These are phyloP conservation scores for Sclerotinia borealis DNA, from an alignment of 2,329 filamentous ascomycete species.

Conservation along the genomic window DNA sequence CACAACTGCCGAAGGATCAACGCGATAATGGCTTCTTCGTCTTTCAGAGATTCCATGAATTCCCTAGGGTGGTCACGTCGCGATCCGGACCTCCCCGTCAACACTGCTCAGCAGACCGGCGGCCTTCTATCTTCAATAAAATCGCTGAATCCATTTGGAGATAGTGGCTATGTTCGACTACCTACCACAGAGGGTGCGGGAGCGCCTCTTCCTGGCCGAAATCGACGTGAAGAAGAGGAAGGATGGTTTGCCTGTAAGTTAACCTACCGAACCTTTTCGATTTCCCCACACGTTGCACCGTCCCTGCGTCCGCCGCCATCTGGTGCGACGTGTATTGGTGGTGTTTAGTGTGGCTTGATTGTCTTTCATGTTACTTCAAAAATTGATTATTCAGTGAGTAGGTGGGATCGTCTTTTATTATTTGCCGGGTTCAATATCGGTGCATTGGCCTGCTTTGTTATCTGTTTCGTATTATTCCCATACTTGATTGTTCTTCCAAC, in stretches of 20 bases:
- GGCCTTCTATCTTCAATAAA: constrained; percentile 73
- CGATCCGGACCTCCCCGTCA: constrained; percentile 68
- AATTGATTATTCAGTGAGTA: constrained; percentile 62
- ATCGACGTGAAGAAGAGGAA: constrained; percentile 86
- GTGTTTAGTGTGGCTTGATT: constrained; percentile 19
- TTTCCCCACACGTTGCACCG: constrained; percentile 23
- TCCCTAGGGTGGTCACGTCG: constrained; percentile 91
- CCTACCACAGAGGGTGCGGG: constrained; percentile 78
- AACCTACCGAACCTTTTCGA: constrained; percentile 14
- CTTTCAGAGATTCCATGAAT: constrained; percentile 92
- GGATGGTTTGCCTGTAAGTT: constrained; percentile 91
- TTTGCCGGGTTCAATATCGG: constrained; percentile 89
- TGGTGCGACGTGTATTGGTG: constrained; percentile 24
- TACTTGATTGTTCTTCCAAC: constrained; percentile 72
- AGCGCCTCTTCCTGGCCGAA: constrained; percentile 79
- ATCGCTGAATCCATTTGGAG: constrained; percentile 80
- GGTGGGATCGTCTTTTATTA: constrained; percentile 92
- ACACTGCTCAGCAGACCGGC: constrained; percentile 60
- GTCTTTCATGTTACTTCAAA: constrained; percentile 21
- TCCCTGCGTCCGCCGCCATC: constrained; percentile 29
- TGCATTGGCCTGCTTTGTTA: constrained; percentile 84
- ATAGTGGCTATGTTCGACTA: constrained; percentile 82
- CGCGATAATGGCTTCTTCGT: constrained; percentile 63
- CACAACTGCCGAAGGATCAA: constrained; percentile 37
- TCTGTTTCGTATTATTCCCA: constrained; percentile 87